These are phyloP conservation scores for Syncephalis fuscata DNA, from an alignment of 371 early-diverging fungal species.

Conservation along the genomic window DNA sequence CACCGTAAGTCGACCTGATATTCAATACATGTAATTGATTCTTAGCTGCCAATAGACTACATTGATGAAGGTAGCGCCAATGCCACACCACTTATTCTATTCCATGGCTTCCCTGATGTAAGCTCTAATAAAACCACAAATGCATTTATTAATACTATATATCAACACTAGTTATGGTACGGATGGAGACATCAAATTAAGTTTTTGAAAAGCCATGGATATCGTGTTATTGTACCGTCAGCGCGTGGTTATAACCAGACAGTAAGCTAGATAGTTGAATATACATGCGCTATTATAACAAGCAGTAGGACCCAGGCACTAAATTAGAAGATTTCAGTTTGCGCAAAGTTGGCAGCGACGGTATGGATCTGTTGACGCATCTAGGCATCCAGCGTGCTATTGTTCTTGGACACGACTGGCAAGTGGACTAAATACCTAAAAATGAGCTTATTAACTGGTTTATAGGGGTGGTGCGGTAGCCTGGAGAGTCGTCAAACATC, in stretches of 20 bases:
- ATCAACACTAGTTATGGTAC: conserved; percentile 8
- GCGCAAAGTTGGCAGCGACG: conserved; percentile 18
- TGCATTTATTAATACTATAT: too few relatives aligned
- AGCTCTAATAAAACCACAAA: neutral
- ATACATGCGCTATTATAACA: too few relatives aligned
- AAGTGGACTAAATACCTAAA: too few relatives aligned
- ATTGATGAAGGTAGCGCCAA: neutral
- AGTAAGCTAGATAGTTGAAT: too few relatives aligned
- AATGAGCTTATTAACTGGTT: too few relatives aligned
- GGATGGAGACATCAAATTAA: conserved; percentile 48
- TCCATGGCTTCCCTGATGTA: neutral
- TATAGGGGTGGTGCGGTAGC: conserved; percentile 25
- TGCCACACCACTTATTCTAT: neutral
- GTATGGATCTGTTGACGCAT: conserved; percentile 30
- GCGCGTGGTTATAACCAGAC: conserved; percentile 35
- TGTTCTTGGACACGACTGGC: conserved; percentile 45
- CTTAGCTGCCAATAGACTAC: neutral
- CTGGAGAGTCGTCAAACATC: conserved; percentile 35
- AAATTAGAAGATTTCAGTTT: too few relatives aligned
- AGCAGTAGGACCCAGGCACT: too few relatives aligned
- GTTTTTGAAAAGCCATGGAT: conserved; percentile 29
- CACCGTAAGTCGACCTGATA: neutral
- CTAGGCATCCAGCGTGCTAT: conserved; percentile 22
- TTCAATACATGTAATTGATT: neutral
- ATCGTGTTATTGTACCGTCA: conserved; percentile 41